Base-by-base conservation (phyloP, 345 rosid genomes). In the Eucalyptus sp. region DNA sequence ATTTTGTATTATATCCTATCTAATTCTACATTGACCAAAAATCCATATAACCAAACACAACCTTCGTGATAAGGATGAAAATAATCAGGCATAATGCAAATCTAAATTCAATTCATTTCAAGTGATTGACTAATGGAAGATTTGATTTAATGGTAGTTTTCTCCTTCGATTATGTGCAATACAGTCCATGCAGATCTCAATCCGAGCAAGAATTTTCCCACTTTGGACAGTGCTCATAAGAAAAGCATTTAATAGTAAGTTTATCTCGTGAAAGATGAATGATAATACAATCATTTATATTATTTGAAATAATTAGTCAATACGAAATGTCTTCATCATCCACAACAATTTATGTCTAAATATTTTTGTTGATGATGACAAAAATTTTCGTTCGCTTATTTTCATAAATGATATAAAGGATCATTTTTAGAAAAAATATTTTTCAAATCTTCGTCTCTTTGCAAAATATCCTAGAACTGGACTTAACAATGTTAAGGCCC, bases 351-450 rank as follows among this genome's bases (percentile, higher is more conserved):
- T 24, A 56, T 2, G 13, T 56, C 1, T 10, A 25, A 24, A 56
- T 24, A 56, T 56, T 56, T 56, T 24, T 56, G 1, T 56, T 8
- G 62, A 18, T 18, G 1, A 56, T 56, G 62, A 24, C 0, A 56
- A 56, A 8, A 7, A 0, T 0, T 2, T 9, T 56, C 1, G 1
- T 24, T 56, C 6, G 9, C 10, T 56, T 18, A 1, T 56, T 25
- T 56, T 3, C 4, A 1, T 24, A 56, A 56, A 25, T 10, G 29
- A 10, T 24, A 56, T 10, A 56, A 56, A 25, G 13, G 3, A 56
- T 24, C 1, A 24, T 56, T 56, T 56, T 24, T 9, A 4, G 6
- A 4, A 18, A 18, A 52, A 18, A 1, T 52, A 18, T 7, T 52
- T 52, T 52, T 52, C 25, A 52, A 52, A 20, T 52, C 58, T 18